Base-by-base conservation (phyloP, 208 protist species). In the Tetramitus jugosus region DNA sequence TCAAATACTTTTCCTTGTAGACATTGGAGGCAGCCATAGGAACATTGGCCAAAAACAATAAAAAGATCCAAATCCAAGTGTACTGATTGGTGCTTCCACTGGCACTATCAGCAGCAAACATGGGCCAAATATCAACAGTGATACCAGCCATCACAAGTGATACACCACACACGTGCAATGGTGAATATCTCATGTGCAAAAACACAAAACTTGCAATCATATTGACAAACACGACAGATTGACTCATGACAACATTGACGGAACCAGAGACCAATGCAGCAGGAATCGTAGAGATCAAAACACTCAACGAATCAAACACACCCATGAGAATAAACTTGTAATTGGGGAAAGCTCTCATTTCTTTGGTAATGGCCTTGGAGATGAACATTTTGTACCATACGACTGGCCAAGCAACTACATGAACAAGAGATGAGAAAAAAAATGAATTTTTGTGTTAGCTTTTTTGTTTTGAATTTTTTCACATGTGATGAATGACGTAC, bases 261-360 rank as follows among this genome's bases (percentile, higher is more conserved):
- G 65, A 40, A 26, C 65, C 65, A 49, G n/a, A 49, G 6, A 49
- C 65, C 26, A 49, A 37, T 6, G 65, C 65, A 29, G 65, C 26
- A 33, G 65, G 65, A 49, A 71, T 71, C 3, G 65, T 71, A 33
- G 23, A 35, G 20, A 71, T 49, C 4, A 71, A n/a, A 52, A 31
- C 20, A 37, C 33, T 33, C 3, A 71, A 49, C 29, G n/a, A 35
- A 13, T 71, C 65, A 4, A 71, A 40, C 26, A 71, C 33, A 71
- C 65, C 65, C 65, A 71, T 71, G 33, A 49, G n/a, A 71, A 71
- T 71, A 46, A 71, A 71, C 10, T 71, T 71, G 29, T 71, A 71
- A 33, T 6, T 40, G 26, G 65, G 65, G 39, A 71, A 71, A 29
- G 35, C 26, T 23, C 65, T 7, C 39, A 49, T 45, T 33, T 71